Conservation (phyloP, 2,329 filamentous ascomycete species). For the Fusarium sp. region DNA sequence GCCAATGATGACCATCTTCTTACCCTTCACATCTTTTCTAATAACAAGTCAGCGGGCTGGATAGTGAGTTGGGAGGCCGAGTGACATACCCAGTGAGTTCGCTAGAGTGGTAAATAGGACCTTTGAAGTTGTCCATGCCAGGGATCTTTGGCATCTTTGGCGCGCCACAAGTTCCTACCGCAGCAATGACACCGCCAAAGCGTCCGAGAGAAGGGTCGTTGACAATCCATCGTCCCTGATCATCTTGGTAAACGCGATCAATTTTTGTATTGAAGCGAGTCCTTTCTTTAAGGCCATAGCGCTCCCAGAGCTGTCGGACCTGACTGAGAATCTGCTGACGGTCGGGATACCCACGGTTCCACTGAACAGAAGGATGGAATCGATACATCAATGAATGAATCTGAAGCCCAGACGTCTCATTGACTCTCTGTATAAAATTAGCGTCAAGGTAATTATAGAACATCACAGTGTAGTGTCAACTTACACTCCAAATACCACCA, state of each 20-base stretch:
- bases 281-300: slow-evolving; percentile 74
- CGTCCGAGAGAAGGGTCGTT: slow-evolving; percentile 75
- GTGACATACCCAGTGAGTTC: slow-evolving; percentile 68
- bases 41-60: slow-evolving; percentile 27
- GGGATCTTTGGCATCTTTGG: slow-evolving; percentile 77
- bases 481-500: slow-evolving; percentile 83
- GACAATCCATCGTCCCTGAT: slow-evolving; percentile 78
- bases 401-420: slow-evolving; percentile 83
- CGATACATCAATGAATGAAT: slow-evolving; percentile 90
- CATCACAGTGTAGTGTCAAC: slow-evolving; percentile 38
- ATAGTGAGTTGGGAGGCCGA: fast-evolving
- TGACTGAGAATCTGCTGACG: slow-evolving; percentile 79
- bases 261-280: slow-evolving; percentile 79
- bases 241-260: slow-evolving; percentile 74
- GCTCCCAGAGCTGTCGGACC: slow-evolving; percentile 77
- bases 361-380: slow-evolving; percentile 83
- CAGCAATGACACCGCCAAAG: slow-evolving; percentile 83
- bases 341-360: slow-evolving; percentile 79
- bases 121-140: slow-evolving; percentile 77
- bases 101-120: slow-evolving; percentile 79
- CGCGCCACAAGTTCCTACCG: slow-evolving; percentile 83
- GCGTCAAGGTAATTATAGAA: background rate
- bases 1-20: slow-evolving; percentile 80
- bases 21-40: slow-evolving; percentile 74
- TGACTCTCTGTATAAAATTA: slow-evolving; percentile 67